Evolutionary conservation across 352 stramenopile species (phyloP).

Genomic region (Phytophthora tentaculata): DNA sequence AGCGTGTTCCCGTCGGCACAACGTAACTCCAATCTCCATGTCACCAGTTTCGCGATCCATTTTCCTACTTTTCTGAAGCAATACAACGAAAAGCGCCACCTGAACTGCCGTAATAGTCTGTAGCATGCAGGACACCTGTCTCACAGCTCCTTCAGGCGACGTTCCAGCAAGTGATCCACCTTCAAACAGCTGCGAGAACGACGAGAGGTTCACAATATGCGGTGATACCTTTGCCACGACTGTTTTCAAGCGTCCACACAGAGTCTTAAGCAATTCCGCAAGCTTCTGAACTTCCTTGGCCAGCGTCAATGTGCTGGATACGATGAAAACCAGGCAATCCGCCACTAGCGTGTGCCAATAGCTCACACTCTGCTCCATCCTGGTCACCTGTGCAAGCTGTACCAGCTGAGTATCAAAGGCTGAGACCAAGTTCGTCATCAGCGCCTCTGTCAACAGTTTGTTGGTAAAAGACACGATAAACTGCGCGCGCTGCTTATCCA

Average conservation of each 20-base stretch:
- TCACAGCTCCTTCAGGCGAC: constrained; percentile 68
- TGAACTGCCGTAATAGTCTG: constrained; percentile 78
- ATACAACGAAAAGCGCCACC: constrained; percentile 63
- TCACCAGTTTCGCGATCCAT: constrained; percentile 71
- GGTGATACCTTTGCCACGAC: constrained; percentile 77
- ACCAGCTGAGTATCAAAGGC: constrained; percentile 59
- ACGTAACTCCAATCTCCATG: constrained; percentile 43
- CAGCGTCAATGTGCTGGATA: constrained; percentile 58
- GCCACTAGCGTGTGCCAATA: constrained; percentile 83
- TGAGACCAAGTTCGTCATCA: constrained; percentile 59
- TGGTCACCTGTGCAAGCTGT: constrained; percentile 59
- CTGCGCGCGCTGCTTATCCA: constrained; percentile 63
- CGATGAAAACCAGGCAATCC: constrained; percentile 68
- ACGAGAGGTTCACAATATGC: constrained; percentile 84
- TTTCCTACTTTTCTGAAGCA: constrained; percentile 70
- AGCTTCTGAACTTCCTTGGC: constrained; percentile 64
- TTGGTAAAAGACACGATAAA: constrained; percentile 79
- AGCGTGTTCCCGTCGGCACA: constrained; percentile 54
- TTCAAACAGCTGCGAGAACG: constrained; percentile 78
- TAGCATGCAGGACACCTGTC: constrained; percentile 80
- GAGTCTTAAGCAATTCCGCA: constrained; percentile 53
- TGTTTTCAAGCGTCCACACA: constrained; percentile 63
- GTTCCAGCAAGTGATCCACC: constrained; percentile 64
- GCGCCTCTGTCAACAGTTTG: constrained; percentile 53
- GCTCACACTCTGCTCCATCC: constrained; percentile 69